Evolutionary conservation across 73 alveolate genomes (phyloP).

Genomic region (Stentor roeselii): DNA sequence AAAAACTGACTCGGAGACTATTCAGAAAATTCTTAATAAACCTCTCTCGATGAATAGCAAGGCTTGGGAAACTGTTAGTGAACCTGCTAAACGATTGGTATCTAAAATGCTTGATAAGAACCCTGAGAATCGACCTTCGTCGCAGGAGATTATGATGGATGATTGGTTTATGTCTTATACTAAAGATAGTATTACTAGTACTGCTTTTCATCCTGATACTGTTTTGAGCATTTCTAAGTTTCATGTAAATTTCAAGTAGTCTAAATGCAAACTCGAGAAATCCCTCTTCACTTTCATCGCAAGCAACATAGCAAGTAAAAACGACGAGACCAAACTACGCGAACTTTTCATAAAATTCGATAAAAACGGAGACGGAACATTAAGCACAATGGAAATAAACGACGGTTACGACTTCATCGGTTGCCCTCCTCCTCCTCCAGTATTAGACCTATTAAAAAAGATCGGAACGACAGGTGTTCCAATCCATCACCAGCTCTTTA

Average conservation of each 20-base stretch:
- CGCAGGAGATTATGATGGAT: slow-evolving; percentile 79
- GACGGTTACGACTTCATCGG: slow-evolving; percentile 2
- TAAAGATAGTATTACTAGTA: slow-evolving; percentile 11
- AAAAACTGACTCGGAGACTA: not conserved
- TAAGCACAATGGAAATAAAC: not conserved
- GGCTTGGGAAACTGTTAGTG: slow-evolving; percentile 33
- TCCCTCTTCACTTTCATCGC: slow-evolving; percentile 3
- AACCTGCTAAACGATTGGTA: slow-evolving; percentile 83
- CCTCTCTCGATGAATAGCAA: not conserved
- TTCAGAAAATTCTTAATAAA: not conserved
- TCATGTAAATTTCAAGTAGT: not conserved
- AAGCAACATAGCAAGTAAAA: not conserved
- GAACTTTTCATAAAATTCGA: not conserved
- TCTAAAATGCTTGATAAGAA: slow-evolving; percentile 74
- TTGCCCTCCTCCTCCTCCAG: not conserved
- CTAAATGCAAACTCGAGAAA: slow-evolving; percentile 9
- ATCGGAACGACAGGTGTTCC: not conserved
- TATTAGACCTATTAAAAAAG: not conserved
- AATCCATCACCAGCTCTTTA: not conserved
- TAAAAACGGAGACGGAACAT: not conserved
- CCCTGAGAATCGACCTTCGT: slow-evolving; percentile 68
- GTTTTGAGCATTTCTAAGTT: not conserved
- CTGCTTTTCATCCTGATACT: not conserved
- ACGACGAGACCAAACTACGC: not conserved
- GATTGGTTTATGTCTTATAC: slow-evolving; percentile 63